Conservation (phyloP, 139 green algal genomes). For the Marvania coccoides region DNA sequence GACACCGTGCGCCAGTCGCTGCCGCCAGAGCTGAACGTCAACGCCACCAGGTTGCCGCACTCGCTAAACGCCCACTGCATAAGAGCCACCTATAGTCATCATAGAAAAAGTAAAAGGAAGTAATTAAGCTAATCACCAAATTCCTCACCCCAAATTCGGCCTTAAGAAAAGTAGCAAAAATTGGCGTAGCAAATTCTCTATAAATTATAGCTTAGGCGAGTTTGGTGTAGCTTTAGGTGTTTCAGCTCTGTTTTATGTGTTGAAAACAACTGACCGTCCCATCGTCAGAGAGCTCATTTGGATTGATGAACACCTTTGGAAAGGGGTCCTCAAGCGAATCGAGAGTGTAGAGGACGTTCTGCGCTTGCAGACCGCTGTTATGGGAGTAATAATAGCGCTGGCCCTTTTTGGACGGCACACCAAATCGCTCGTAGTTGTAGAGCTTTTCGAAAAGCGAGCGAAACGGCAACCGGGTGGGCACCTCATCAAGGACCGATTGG, state of each 20-base stretch:
- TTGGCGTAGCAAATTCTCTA: too few relatives aligned
- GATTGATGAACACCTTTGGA: conserved; percentile 72
- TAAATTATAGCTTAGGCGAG: too few relatives aligned
- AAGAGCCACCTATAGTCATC: too few relatives aligned
- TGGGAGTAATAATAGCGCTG: conserved; percentile 74
- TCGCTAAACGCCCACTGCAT: conserved; percentile 55
- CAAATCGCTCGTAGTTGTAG: conserved; percentile 72
- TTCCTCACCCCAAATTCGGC: too few relatives aligned
- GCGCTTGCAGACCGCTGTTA: conserved; percentile 82
- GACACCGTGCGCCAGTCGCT: conserved; percentile 70
- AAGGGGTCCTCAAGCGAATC: conserved; percentile 31
- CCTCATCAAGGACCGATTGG: conserved; percentile 52
- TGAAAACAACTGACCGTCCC: conserved; percentile 56
- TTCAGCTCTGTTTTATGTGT: conserved; percentile 1
- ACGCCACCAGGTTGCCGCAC: conserved; percentile 62
- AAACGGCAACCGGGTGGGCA: conserved; percentile 54
- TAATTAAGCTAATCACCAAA: too few relatives aligned
- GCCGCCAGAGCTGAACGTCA: conserved; percentile 61
- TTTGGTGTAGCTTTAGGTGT: too few relatives aligned
- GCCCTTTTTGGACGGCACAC: conserved; percentile 54
- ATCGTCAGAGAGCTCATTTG: conserved; percentile 74
- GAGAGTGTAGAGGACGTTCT: conserved; percentile 74
- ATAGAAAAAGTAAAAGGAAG: too few relatives aligned
- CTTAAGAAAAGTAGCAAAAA: not conserved
- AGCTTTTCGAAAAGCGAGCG: conserved; percentile 44